These are phyloP conservation scores for Benincasa hispida DNA, from an alignment of 306 rosid genomes.

Conservation along the genomic window DNA sequence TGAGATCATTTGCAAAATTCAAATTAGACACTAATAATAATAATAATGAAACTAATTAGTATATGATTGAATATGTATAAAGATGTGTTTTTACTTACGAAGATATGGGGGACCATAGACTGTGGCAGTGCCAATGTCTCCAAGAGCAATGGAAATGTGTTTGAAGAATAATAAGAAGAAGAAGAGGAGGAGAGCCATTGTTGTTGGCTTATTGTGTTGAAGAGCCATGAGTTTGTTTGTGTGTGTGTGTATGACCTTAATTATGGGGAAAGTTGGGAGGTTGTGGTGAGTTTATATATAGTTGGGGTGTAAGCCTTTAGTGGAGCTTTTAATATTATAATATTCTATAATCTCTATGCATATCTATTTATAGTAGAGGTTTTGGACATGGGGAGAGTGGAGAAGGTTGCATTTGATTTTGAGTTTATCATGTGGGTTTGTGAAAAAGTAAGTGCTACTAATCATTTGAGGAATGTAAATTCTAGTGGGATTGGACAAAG, in stretches of 20 bases:
- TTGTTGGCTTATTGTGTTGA: too few species aligned
- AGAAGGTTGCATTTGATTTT: not conserved
- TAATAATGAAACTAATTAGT: too few species aligned
- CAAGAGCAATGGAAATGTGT: not conserved
- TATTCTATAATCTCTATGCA: too few species aligned
- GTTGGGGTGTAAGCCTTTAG: not conserved
- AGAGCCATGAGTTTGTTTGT: not conserved
- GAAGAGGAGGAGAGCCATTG: not conserved
- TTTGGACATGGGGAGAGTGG: not conserved
- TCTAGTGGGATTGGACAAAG: not conserved
- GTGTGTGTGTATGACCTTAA: too few species aligned
- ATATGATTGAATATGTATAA: not conserved
- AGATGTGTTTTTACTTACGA: slow-evolving; percentile 22
- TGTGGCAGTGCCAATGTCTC: slow-evolving; percentile 4
- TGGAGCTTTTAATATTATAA: too few species aligned
- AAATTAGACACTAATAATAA: too few species aligned
- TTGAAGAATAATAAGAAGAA: not conserved
- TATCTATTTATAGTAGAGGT: not conserved
- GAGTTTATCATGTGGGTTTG: not conserved
- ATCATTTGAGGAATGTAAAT: not conserved
- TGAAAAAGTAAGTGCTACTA: not conserved
- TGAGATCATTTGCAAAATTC: too few species aligned
- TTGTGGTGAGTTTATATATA: not conserved
- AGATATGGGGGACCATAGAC: slow-evolving; percentile 42
- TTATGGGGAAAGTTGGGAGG: too few species aligned